Evolutionary conservation across 305 asterid species (phyloP), one percentile per base, ranked within the genome.

Genomic region (Euphrasia arctica): DNA sequence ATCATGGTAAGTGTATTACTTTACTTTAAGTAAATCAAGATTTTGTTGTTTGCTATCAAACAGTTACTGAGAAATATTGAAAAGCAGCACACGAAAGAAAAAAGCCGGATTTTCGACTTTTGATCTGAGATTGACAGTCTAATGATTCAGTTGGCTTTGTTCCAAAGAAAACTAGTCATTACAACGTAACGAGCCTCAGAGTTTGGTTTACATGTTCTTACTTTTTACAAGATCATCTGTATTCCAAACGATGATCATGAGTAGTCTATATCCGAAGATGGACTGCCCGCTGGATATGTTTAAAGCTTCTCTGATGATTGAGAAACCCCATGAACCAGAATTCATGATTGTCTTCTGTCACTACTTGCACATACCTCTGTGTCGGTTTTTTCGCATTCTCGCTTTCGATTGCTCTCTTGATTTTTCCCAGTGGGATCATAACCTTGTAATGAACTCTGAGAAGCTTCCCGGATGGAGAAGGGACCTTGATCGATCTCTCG

Each of bases 301-400:
- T 79, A 5, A 82, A 64, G 52, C 83, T 70, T 60, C 72, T 75
- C 54, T 73, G 78, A 57, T 73, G 83, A 70, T 75, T 79, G 25
- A 79, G 62, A 54, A 82, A 79, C 63, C 88, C 85, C 85, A 82
- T 77, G 72, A 82, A 82, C 85, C 88, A 82, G 74, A 82, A 82
- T 22, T 79, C 83, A 29, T 62, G 77, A 66, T 71, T 59, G 63
- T 82, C 88, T 66, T 69, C 75, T 0, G 88, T 82, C 47, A 79
- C 85, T 14, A 82, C n/a, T 31, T 77, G 74, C 78, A 82, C 81
- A n/a, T 79, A 82, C 72, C 79, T 82, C 69, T 82, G 78, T 42
- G 69, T 60, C 13, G 83, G 83, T 29, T 70, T 82, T 49, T 62
- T 66, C 43, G 39, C 64, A 18, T 79, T 80, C 56, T 77, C 83